Conservation (phyloP, 179 eudicot species). For the Sideroxylon spinosum region DNA sequence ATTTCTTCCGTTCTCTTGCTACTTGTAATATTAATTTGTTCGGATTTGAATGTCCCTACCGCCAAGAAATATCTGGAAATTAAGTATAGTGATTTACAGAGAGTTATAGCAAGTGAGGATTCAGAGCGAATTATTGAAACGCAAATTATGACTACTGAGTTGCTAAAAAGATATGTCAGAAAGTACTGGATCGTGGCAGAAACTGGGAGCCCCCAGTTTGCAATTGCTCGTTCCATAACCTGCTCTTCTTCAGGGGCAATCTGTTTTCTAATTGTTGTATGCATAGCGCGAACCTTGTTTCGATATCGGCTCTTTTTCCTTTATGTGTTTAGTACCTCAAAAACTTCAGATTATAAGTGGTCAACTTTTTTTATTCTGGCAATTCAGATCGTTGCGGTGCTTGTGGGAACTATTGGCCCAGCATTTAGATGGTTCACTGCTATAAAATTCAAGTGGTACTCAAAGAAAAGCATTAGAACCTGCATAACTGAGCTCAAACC, state of each 20-base stretch:
- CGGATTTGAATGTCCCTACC: constrained; percentile 12
- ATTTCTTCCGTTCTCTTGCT: neutral
- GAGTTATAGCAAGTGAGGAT: neutral
- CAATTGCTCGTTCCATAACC: constrained; percentile 15
- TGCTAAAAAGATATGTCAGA: constrained; percentile 3
- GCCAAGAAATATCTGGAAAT: constrained; percentile 12
- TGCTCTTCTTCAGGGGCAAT: constrained; percentile 9
- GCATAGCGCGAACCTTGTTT: neutral
- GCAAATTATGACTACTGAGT: neutral
- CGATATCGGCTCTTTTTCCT: neutral
- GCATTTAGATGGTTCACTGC: constrained; percentile 24
- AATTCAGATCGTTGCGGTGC: constrained; percentile 24
- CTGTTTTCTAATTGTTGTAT: neutral
- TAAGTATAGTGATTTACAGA: constrained; percentile 2
- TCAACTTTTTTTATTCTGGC: constrained; percentile 17
- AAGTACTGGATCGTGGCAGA: constrained; percentile 24
- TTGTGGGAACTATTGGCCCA: constrained; percentile 24
- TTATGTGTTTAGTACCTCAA: too few species aligned
- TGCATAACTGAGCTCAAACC: neutral
- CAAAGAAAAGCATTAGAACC: neutral
- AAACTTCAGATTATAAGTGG: constrained; percentile 31
- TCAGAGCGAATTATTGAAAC: neutral
- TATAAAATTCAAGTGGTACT: constrained; percentile 3
- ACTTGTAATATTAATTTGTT: neutral
- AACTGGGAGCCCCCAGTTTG: constrained; percentile 21